Percentiles rank a stretch among this genome's conserved stretches.
Conservation (phyloP, 2,329 filamentous ascomycete genomes). For the Bipolaris zeicola region DNA sequence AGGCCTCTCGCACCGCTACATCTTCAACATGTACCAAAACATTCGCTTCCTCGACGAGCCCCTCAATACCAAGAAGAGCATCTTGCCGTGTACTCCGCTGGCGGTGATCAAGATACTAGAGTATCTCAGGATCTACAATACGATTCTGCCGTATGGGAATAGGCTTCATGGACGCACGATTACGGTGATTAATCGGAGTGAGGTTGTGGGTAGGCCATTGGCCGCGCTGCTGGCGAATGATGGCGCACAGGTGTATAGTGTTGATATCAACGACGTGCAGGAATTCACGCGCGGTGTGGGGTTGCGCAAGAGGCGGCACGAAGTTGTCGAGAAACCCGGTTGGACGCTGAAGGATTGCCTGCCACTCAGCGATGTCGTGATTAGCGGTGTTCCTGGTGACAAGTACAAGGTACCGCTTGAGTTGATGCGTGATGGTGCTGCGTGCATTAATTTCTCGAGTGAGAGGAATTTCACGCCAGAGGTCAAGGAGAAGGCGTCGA, state of each 20-base stretch:
- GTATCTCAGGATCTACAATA: slow-evolving; percentile 95
- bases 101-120: slow-evolving; percentile 97
- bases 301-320: slow-evolving; percentile 82
- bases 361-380: slow-evolving; percentile 89
- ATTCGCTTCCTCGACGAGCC: slow-evolving; percentile 85
- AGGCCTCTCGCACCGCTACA: slow-evolving; percentile 88
- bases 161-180: slow-evolving; percentile 91
- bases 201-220: slow-evolving; percentile 91
- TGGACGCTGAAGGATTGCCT: slow-evolving; percentile 81
- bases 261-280: slow-evolving; percentile 90
- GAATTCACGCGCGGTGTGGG: slow-evolving; percentile 89
- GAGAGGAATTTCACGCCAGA: slow-evolving; percentile 91
- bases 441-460: slow-evolving; percentile 99
- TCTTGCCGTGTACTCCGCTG: slow-evolving; percentile 92
- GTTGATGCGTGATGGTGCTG: slow-evolving; percentile 83
- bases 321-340: slow-evolving; percentile 81
- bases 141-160: slow-evolving; percentile 89
- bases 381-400: slow-evolving; percentile 87
- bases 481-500: slow-evolving; percentile 93
- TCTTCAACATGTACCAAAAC: slow-evolving; percentile 99
- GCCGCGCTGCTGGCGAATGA: slow-evolving; percentile 95
- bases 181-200: slow-evolving; percentile 93
- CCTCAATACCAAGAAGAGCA: slow-evolving; percentile 79
- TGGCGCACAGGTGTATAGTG: slow-evolving; percentile 91
- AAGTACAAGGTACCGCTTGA: slow-evolving; percentile 87